These are phyloP conservation scores for Purshia tridentata DNA, from an alignment of 306 rosid genomes.

Conservation along the genomic window DNA sequence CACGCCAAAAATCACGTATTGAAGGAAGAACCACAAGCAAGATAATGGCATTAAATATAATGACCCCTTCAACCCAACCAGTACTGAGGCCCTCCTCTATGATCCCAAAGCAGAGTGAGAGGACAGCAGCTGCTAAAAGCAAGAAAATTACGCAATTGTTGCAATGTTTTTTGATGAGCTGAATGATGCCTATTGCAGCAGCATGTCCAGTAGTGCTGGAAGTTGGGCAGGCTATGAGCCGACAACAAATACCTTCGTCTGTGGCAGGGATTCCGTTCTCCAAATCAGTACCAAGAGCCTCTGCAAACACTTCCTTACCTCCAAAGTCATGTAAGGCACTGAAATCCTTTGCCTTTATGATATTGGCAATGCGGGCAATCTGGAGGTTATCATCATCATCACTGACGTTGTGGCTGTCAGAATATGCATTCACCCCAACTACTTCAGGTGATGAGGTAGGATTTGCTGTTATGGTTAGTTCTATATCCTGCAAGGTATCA, in stretches of 20 bases:
- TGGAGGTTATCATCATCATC: constrained; percentile 2
- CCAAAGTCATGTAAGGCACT: not conserved
- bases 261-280: not conserved
- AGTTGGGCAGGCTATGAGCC: not conserved
- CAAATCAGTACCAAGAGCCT: constrained; percentile 11
- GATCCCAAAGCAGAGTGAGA: constrained; percentile 15
- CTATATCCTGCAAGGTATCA: not conserved
- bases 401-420: no score
- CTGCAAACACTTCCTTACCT: constrained; percentile 2
- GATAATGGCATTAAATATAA: not conserved
- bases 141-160: not conserved
- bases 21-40: not conserved
- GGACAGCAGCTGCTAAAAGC: not conserved
- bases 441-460: constrained; percentile 1
- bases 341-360: not conserved
- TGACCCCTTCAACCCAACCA: constrained; percentile 11
- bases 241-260: not conserved
- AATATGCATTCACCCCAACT: no score
- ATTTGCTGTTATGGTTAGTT: no score
- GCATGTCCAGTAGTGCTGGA: not conserved
- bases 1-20: not conserved
- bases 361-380: not conserved
- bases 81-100: not conserved
- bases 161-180: not conserved
- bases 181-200: not conserved